Evolutionary conservation across 2,329 filamentous ascomycete genomes (phyloP), one percentile per base, ranked within the genome.

Genomic region (Davidsoniella eucalypti): DNA sequence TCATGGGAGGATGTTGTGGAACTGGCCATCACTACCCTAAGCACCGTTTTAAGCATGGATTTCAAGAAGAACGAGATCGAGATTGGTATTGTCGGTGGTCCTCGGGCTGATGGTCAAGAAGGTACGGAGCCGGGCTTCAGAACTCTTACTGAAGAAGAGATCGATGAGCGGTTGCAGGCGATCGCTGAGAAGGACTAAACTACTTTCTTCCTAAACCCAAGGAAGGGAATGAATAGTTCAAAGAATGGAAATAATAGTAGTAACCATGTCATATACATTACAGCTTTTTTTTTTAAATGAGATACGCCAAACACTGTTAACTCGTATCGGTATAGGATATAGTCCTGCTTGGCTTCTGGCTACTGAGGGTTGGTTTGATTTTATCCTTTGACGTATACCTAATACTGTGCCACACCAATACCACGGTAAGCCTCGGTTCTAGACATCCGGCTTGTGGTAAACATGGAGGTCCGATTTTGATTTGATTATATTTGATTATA

Each of bases 21-120:
- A 73, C 75, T 96, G 60, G 92, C 86, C 53, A 98, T 98, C 65
- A 85, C 87, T 42, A 90, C 92, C 5, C 71, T 98, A 65, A 94
- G 88, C 76, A 94, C 85, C 36, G 88, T 98, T 54, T 75, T 98
- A 56, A 95, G 90, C 68, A 94, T 96, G 66, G 92, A 98, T 66
- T 98, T 98, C 75, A 98, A 98, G 78, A 96, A 96, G 75, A 84
- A 84, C 59, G 92, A 98, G 73, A 82, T 98, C 65, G 92, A 98
- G 71, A 86, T 98, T 67, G 92, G 92, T 56, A 88, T 98, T 62
- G 92, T 95, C 50, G 92, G 92, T 57, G 90, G 87, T 26, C 88
- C 90, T 52, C 76, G 79, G 60, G 68, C 72, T 53, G 86, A 94
- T 62, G 90, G 88, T 57, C 75, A 84, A 68, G 84, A 93, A 64